A percentile compares a stretch with the other conserved stretches of the same genome.
Conservation (phyloP, 2,329 filamentous ascomycete genomes). For the Ceratocystiopsis minuta region DNA sequence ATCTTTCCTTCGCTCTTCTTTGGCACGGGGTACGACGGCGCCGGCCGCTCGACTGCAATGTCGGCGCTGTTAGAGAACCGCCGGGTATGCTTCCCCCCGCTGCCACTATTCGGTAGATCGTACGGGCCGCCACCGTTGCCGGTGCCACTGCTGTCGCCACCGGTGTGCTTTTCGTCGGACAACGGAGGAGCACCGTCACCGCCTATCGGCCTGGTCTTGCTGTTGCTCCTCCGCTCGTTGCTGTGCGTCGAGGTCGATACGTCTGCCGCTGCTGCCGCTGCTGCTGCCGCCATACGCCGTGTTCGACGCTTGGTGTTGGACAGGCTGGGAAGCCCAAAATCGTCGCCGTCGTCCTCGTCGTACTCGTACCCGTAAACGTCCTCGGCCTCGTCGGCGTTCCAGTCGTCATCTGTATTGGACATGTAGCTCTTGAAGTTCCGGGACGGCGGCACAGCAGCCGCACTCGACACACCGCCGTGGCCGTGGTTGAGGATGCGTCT, state of each 20-base stretch:
- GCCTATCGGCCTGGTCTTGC: background rate
- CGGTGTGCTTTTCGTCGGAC: slow-evolving; percentile 2
- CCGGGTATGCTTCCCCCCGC: slow-evolving; percentile 25
- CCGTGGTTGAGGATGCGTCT: slow-evolving; percentile 11
- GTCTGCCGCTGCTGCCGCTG: background rate
- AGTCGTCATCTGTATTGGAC: slow-evolving; percentile 66
- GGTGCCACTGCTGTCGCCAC: slow-evolving; percentile 4
- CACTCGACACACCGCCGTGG: slow-evolving; percentile 24
- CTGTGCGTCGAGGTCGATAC: background rate
- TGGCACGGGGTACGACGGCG: slow-evolving; percentile 67
- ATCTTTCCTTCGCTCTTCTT: slow-evolving; percentile 92
- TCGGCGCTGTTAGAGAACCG: slow-evolving; percentile 74
- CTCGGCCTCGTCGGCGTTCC: slow-evolving; percentile 54
- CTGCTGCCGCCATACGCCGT: slow-evolving; percentile 30
- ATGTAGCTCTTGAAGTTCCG: slow-evolving; percentile 68
- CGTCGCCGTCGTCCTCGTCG: slow-evolving; percentile 68
- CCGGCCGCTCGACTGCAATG: slow-evolving; percentile 77
- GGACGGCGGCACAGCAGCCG: slow-evolving; percentile 46
- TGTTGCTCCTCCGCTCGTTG: slow-evolving; percentile 6
- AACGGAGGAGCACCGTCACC: background rate
- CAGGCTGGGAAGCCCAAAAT: slow-evolving; percentile 85
- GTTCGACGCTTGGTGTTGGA: slow-evolving; percentile 73
- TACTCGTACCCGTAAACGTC: slow-evolving; percentile 68
- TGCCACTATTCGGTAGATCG: background rate
- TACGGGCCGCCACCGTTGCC: background rate